Conservation (phyloP, 2,329 filamentous ascomycete species). For the Cordyceps farinosa region DNA sequence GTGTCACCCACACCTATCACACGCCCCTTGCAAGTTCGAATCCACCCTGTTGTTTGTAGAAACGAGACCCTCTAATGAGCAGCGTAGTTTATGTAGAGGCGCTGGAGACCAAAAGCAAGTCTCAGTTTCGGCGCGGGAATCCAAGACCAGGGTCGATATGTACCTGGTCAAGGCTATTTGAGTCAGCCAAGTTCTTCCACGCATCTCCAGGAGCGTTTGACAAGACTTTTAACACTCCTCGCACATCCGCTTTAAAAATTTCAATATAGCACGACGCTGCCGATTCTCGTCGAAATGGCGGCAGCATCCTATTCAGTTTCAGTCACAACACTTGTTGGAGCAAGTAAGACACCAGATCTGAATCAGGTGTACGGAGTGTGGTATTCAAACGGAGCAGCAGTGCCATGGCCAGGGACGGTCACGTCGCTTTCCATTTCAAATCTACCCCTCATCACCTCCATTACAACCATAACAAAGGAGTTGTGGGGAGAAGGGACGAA, state of each 20-base stretch:
- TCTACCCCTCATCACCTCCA: background rate
- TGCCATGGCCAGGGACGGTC: background rate
- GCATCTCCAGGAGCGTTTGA: background rate
- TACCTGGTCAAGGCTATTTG: background rate
- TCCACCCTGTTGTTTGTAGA: no score
- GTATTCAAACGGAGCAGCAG: background rate
- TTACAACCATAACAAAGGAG: background rate
- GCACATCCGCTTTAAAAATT: background rate
- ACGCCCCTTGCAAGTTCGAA: background rate
- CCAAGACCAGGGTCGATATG: background rate
- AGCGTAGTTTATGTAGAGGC: background rate
- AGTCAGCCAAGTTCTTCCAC: background rate
- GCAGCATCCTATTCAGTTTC: background rate
- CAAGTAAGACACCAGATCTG: background rate
- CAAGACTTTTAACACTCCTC: background rate
- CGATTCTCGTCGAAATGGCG: background rate
- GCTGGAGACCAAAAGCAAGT: background rate
- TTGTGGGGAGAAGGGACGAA: no score
- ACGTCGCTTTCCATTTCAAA: background rate
- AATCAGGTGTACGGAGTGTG: background rate
- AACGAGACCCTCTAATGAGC: background rate
- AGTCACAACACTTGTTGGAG: background rate
- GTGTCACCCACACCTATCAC: background rate
- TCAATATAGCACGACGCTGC: background rate
- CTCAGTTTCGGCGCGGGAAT: background rate